Evolutionary conservation across 371 early-diverging fungal genomes (phyloP), one percentile per base, ranked within the genome.

Genomic region (Gilbertella persicaria): DNA sequence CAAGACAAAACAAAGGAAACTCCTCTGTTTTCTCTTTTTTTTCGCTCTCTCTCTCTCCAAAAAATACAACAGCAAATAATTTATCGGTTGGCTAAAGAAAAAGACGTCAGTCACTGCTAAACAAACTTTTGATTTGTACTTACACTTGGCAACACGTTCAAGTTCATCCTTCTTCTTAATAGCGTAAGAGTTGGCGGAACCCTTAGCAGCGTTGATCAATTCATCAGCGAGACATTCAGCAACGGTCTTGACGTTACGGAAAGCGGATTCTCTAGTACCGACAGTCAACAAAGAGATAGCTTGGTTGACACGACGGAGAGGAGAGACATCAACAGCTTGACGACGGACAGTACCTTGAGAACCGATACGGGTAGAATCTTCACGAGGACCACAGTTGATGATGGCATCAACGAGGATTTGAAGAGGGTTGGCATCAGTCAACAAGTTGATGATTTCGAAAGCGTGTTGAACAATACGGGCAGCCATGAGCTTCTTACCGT

Each of bases 321-420:
- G 99, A 55, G 99, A 98, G 47, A 99, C 99, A 94, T 99, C 99
- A 64, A 99, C 99, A 69, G 99, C 99, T 81, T 99, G 98, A 82
- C 99, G 96, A 85, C 99, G 97, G 84, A 99, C 98, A 76, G 97
- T 96, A 86, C 99, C 99, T 64, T 92, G 92, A 67, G 95, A 93
- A 74, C 99, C 99, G 70, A 99, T 96, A 83, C 99, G 94, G 82
- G 99, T 99, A 38, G 99, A 98, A 75, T 98, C 98, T 89, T 99
- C 99, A 75, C 99, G 92, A 64, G 99, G 99, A 62, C 99, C 99
- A 67, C 98, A 96, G 95, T 99, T 99, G 86, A 96, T 91, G 78
- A 99, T 93, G 69, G 99, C 99, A 84, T 99, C 99, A 57, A 99
- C 96, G 33, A 99, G 84, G 58, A 97, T 87, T 86, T 99, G 99